phyloP scores from a whole-genome alignment of 805 yeast genomes.

The Saccharomycopsis capsularis region DNA sequence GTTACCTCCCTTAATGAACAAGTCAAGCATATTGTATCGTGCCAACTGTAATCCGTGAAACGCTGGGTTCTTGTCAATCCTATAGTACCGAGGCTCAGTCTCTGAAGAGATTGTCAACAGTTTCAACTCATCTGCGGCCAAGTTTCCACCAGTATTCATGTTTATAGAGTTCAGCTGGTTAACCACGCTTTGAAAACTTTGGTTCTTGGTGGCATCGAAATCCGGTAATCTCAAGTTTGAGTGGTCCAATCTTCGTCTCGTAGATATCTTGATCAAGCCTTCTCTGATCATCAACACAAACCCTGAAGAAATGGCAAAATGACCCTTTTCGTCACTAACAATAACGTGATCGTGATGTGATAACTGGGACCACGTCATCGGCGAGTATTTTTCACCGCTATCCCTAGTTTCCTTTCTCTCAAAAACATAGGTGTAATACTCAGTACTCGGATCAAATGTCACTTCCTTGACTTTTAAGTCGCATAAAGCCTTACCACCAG shows the following conservation, averaged over 20 bases:
- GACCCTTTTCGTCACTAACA: conserved; percentile 75
- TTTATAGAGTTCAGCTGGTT: too few species aligned
- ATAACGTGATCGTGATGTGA: conserved; percentile 54
- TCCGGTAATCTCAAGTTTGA: conserved; percentile 28
- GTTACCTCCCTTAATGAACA: conserved; percentile 46
- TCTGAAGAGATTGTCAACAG: not conserved
- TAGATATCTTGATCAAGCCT: conserved; percentile 40
- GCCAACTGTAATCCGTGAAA: conserved; percentile 71
- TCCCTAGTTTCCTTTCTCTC: conserved; percentile 14
- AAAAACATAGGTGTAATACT: conserved; percentile 37
- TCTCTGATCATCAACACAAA: conserved; percentile 39
- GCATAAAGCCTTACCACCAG: conserved; percentile 54
- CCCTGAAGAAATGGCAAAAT: conserved; percentile 67
- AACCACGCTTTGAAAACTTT: conserved; percentile 45
- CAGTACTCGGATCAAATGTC: conserved; percentile 23
- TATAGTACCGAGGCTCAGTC: conserved; percentile 32
- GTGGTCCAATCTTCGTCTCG: conserved; percentile 46
- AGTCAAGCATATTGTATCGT: conserved; percentile 63
- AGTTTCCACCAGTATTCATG: too few species aligned
- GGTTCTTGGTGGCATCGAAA: conserved; percentile 41
- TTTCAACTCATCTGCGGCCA: not conserved
- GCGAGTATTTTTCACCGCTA: conserved; percentile 4
- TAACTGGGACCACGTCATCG: conserved; percentile 40
- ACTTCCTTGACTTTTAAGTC: conserved; percentile 36
- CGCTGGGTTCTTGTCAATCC: conserved; percentile 78